phyloP scores from a whole-genome alignment of 2,329 filamentous ascomycete species.

The Fusarium annulatum region DNA sequence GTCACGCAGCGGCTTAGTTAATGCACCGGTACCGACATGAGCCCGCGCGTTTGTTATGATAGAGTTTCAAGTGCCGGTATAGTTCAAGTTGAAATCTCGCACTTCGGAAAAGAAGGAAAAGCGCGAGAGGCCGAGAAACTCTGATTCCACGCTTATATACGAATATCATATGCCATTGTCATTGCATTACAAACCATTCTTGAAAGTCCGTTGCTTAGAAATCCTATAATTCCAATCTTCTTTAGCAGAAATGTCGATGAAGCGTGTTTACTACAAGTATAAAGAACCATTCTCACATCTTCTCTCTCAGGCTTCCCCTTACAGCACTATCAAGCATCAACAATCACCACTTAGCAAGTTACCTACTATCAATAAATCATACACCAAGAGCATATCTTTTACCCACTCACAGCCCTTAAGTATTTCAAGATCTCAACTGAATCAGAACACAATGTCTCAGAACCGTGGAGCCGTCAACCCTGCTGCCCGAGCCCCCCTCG shows the following conservation, averaged over 20 bases:
- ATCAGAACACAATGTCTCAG: background rate
- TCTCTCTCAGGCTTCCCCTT: accelerated
- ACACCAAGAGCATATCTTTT: background rate
- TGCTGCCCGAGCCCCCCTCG: background rate
- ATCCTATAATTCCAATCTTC: too few species aligned
- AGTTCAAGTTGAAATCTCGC: background rate
- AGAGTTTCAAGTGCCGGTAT: background rate
- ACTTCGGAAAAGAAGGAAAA: background rate
- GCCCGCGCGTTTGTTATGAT: background rate
- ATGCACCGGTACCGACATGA: background rate
- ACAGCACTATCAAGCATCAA: background rate
- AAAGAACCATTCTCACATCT: background rate
- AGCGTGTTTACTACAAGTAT: background rate
- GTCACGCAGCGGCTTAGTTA: background rate
- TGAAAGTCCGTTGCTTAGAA: background rate
- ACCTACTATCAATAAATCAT: background rate
- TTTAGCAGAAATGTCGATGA: background rate
- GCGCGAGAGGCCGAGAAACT: background rate
- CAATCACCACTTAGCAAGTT: background rate
- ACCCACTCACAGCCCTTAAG: background rate
- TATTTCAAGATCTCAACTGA: background rate
- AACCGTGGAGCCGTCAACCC: background rate
- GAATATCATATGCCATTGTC: background rate
- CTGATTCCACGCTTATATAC: background rate
- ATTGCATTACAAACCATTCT: background rate